Evolutionary conservation across 768 basidiomycete genomes (phyloP), one percentile per base, ranked within the genome.

Genomic region (Cantharellus anzutake): DNA sequence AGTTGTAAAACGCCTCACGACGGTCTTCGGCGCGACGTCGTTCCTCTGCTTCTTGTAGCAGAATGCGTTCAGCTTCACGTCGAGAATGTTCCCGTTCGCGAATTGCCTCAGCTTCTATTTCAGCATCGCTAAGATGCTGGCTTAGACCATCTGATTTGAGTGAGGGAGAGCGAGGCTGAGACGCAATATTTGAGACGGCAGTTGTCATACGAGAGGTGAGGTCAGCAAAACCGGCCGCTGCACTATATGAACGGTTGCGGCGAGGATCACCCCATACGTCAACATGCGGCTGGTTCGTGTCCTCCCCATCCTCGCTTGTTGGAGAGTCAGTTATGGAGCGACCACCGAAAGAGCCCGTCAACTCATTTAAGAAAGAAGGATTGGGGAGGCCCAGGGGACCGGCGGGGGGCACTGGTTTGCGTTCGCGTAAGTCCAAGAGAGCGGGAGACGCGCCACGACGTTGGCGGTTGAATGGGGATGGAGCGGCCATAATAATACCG

Each of bases 91-190:
- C 87, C 51, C 87, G 78, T 67, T 89, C 86, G 37, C 80, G 73
- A 61, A 83, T 78, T 4, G 85, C 86, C 62, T 88, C 83, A 2
- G 84, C 85, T 70, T 89, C 87, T 4, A 91, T 70, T 67, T 91
- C 84, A 0, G 82, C 84, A 66, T 88, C 85, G 2, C 82, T 78
- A 2, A 62, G 61, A 5, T 60, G 60, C 34, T 42, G 60, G 41
- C 44, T 16, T 37, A 48, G 60, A 4, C 11, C 40, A 42, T 5
- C 5, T 11, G 7, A 35, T 50, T 42, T 5, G 16, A 20, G 20
- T 7, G 20, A 7, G 11, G 44, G 44, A 48, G 44, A 48, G 20
- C 44, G 44, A 20, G 44, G 44, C 44, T 48, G 44, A 20, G 44
- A 48, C 35, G 52, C 38, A 7, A 55, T 7, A 7, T 11, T 14